These are phyloP conservation scores for Diplocarpon rosae DNA, from an alignment of 2,329 filamentous ascomycete species.

Conservation along the genomic window DNA sequence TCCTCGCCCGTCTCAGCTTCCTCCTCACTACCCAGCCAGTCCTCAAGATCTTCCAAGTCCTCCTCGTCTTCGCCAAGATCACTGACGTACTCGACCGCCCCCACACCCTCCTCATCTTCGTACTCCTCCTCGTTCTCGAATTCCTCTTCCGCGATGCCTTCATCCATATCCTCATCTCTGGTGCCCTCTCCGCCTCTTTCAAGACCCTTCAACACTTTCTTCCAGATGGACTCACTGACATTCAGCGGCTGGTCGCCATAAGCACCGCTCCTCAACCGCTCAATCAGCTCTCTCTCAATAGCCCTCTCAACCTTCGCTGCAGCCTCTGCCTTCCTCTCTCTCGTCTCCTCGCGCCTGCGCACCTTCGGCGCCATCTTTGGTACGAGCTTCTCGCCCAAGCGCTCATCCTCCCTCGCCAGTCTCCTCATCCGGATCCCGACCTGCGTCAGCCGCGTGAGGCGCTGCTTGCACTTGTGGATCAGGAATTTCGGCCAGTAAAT, in stretches of 20 bases:
- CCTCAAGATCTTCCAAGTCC: conserved; percentile 71
- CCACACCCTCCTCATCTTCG: conserved; percentile 53
- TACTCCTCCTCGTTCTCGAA: conserved; percentile 58
- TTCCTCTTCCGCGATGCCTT: conserved; percentile 71
- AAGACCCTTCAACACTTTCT: conserved; percentile 85
- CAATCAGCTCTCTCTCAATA: conserved; percentile 90
- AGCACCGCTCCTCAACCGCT: conserved; percentile 79
- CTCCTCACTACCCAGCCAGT: conserved; percentile 73
- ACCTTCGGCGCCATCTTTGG: conserved; percentile 89
- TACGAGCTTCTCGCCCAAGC: conserved; percentile 79
- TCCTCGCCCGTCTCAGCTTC: conserved; percentile 36
- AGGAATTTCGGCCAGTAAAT: conserved; percentile 95
- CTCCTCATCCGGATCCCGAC: conserved; percentile 72
- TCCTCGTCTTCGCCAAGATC: conserved; percentile 80
- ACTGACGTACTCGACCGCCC: conserved; percentile 83
- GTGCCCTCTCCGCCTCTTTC: conserved; percentile 77
- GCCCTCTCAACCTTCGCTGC: conserved; percentile 91
- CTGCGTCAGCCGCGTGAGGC: conserved; percentile 83
- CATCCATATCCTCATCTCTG: conserved; percentile 78
- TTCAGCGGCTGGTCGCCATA: conserved; percentile 94
- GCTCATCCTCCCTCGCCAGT: conserved; percentile 79
- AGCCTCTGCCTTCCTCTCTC: conserved; percentile 66
- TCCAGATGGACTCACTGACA: conserved; percentile 91
- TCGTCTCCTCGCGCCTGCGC: conserved; percentile 59
- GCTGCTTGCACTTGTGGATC: conserved; percentile 91